These are phyloP conservation scores for Leucaena leucocephala DNA, from an alignment of 306 rosid species.

Conservation along the genomic window DNA sequence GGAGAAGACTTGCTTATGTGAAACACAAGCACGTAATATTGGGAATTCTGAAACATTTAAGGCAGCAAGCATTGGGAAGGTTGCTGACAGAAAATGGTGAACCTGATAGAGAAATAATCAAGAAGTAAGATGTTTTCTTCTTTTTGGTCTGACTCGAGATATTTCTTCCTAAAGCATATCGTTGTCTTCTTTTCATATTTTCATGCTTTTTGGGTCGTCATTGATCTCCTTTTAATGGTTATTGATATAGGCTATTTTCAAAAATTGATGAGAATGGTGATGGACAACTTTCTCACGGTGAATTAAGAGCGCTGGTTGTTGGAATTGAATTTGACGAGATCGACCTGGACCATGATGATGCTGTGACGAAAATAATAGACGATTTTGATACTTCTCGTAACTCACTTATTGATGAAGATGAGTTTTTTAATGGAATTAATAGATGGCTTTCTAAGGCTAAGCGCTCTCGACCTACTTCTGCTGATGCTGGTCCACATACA, in stretches of 20 bases:
- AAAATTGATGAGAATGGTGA: slow-evolving; percentile 58
- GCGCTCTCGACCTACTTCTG: slow-evolving; percentile 36
- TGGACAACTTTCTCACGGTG: slow-evolving; percentile 55
- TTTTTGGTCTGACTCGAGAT: slow-evolving; percentile 26
- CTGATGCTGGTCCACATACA: slow-evolving; percentile 57
- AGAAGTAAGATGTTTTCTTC: slow-evolving; percentile 51
- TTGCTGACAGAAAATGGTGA: slow-evolving; percentile 65
- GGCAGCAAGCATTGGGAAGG: slow-evolving; percentile 61
- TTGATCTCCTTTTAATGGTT: slow-evolving; percentile 28
- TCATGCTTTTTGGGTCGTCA: slow-evolving; percentile 18
- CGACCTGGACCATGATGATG: slow-evolving; percentile 67
- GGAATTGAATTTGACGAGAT: slow-evolving; percentile 76
- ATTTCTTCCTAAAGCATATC: slow-evolving; percentile 17
- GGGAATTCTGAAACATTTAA: slow-evolving; percentile 67
- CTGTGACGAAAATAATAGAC: slow-evolving; percentile 53
- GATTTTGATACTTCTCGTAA: slow-evolving; percentile 71
- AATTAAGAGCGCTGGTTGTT: slow-evolving; percentile 70
- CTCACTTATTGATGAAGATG: slow-evolving; percentile 38
- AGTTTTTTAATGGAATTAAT: slow-evolving; percentile 62
- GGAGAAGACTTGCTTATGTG: slow-evolving; percentile 63
- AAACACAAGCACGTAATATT: slow-evolving; percentile 78
- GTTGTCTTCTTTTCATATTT: slow-evolving; percentile 19
- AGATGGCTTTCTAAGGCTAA: slow-evolving; percentile 65
- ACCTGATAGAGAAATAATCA: slow-evolving; percentile 61
- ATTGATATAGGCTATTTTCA: slow-evolving; percentile 58